These are phyloP conservation scores for Laguncularia racemosa DNA, from an alignment of 345 rosid genomes.

Conservation along the genomic window DNA sequence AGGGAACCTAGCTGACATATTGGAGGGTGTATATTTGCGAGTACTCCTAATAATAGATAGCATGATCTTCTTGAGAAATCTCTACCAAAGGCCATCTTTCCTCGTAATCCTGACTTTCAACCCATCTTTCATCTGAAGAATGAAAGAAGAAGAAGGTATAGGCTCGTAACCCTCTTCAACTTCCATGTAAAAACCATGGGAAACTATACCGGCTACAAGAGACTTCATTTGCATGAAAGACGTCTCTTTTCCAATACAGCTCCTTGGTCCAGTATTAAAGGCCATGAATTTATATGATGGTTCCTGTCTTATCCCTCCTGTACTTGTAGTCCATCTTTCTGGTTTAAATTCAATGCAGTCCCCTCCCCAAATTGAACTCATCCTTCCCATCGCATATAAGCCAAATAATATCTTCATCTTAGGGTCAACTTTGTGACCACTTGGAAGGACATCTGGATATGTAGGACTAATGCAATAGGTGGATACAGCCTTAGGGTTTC, in stretches of 20 bases:
- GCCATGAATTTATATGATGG: conserved; percentile 23
- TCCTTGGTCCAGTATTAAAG: conserved; percentile 28
- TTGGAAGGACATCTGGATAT: conserved; percentile 24
- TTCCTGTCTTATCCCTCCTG: conserved; percentile 20
- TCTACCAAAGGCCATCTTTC: no score
- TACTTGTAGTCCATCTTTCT: conserved; percentile 26
- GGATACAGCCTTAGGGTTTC: conserved; percentile 34
- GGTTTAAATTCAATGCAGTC: conserved; percentile 31
- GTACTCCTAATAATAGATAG: no score
- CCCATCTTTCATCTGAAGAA: conserved; percentile 28
- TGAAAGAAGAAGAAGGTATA: conserved; percentile 11
- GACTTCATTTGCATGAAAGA: conserved; percentile 23
- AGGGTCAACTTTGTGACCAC: conserved; percentile 23
- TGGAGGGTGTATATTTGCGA: no score
- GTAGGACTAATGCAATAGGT: conserved; percentile 17
- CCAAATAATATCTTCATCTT: conserved; percentile 12
- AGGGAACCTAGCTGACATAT: no score
- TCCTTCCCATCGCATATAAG: conserved; percentile 28
- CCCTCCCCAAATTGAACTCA: conserved; percentile 22
- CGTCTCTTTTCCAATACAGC: conserved; percentile 27
- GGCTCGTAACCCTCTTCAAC: conserved; percentile 20
- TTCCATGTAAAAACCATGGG: conserved; percentile 10
- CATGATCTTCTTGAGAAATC: no score
- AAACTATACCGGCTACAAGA: conserved; percentile 12
- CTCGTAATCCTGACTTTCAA: conserved; percentile 14